Conservation (phyloP, 768 basidiomycete species). For the Trametes punicea region DNA sequence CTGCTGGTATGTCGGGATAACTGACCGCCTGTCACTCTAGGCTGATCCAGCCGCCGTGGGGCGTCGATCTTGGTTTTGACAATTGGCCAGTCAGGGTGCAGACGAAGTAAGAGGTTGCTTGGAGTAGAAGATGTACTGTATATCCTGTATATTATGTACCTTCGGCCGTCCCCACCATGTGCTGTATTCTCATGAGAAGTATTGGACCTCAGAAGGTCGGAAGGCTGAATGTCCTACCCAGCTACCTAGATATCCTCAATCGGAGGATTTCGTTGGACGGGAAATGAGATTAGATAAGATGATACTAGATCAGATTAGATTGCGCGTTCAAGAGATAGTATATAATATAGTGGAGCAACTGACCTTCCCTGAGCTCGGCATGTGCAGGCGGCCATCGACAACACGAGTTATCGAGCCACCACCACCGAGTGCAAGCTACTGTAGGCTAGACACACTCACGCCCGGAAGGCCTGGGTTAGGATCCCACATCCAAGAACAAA, state of each 20-base stretch:
- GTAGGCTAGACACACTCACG: neutral
- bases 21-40: conserved; percentile 25
- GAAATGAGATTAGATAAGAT: neutral
- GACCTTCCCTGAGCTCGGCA: neutral
- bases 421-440: neutral
- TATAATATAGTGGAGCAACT: neutral
- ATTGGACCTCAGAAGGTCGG: too few relatives aligned
- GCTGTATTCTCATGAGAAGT: too few relatives aligned
- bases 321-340: neutral
- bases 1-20: neutral
- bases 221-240: too few relatives aligned
- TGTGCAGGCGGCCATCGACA: neutral
- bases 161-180: too few relatives aligned
- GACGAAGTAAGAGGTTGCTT: neutral
- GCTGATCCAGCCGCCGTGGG: conserved; percentile 67
- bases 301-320: too few relatives aligned
- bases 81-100: conserved; percentile 42
- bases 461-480: too few relatives aligned
- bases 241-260: too few relatives aligned
- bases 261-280: too few relatives aligned
- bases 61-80: conserved; percentile 69
- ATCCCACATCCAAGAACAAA: too few relatives aligned
- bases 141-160: neutral
- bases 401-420: neutral
- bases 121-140: neutral